These are phyloP conservation scores for Mariannaea elegans DNA, from an alignment of 2,329 filamentous ascomycete genomes.

Conservation along the genomic window DNA sequence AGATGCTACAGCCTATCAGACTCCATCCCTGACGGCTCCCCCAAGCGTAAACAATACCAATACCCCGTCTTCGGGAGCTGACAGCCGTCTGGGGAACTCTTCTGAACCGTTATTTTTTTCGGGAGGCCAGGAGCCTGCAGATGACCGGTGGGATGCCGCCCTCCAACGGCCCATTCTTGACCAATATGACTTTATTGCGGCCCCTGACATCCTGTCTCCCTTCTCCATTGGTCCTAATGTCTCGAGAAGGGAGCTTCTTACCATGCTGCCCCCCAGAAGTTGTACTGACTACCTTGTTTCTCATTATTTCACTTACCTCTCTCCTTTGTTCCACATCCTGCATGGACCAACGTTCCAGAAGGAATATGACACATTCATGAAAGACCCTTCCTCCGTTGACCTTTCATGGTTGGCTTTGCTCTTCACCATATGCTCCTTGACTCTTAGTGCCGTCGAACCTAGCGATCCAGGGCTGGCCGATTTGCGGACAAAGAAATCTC, in stretches of 20 bases:
- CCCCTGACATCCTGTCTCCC: not conserved
- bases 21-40: too few species aligned
- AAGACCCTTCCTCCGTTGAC: slow-evolving; percentile 1
- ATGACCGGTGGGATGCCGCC: not conserved
- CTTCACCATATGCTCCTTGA: slow-evolving; percentile 27
- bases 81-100: too few species aligned
- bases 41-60: too few species aligned
- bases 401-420: slow-evolving; percentile 29
- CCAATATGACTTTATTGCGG: not conserved
- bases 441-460: slow-evolving; percentile 15
- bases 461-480: slow-evolving; percentile 20
- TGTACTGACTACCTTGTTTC: not conserved
- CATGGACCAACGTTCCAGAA: slow-evolving; percentile 30
- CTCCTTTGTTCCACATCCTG: slow-evolving; percentile 26
- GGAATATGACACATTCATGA: slow-evolving; percentile 21
- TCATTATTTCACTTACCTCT: slow-evolving; percentile 7
- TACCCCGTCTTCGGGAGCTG: too few species aligned
- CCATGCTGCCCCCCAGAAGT: not conserved
- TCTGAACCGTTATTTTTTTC: too few species aligned
- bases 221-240: not conserved
- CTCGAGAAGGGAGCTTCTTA: not conserved
- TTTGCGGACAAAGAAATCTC: slow-evolving; percentile 1
- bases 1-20: too few species aligned
- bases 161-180: not conserved
- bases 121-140: too few species aligned